phyloP scores from a whole-genome alignment of 164 flowering plant genomes.

The Dillenia suffruticosa region DNA sequence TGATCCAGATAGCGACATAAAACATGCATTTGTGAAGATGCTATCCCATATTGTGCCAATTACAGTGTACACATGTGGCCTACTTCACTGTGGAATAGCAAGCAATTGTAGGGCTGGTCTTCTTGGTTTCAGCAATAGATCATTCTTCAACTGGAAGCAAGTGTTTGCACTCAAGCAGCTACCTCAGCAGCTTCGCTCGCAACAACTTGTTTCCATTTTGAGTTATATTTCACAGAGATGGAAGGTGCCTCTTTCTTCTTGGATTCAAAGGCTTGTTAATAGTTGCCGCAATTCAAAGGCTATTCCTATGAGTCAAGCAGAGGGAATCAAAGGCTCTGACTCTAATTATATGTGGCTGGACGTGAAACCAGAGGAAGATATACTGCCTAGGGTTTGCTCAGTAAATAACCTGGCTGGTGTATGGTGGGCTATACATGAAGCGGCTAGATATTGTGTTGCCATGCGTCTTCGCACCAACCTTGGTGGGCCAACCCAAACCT shows the following conservation, averaged over 20 bases:
- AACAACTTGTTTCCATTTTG: constrained; percentile 82
- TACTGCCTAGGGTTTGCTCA: constrained; percentile 60
- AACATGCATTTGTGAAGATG: constrained; percentile 48
- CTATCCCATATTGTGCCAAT: constrained; percentile 60
- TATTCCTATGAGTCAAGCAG: constrained; percentile 32
- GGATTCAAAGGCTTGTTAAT: constrained; percentile 82
- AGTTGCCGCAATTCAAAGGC: constrained; percentile 44
- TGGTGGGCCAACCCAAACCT: constrained; percentile 97
- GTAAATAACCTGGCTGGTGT: constrained; percentile 76
- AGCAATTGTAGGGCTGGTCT: constrained; percentile 19
- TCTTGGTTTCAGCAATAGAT: constrained; percentile 27
- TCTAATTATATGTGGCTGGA: constrained; percentile 44
- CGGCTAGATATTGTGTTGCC: constrained; percentile 79
- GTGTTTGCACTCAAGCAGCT: constrained; percentile 76
- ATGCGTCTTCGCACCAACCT: constrained; percentile 90
- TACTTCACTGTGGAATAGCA: constrained; percentile 34
- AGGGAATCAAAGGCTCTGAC: constrained; percentile 37
- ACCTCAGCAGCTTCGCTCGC: constrained; percentile 64
- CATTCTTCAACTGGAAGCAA: constrained; percentile 74
- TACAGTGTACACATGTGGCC: constrained; percentile 56
- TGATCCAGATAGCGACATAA: constrained; percentile 64
- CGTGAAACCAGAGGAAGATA: constrained; percentile 44
- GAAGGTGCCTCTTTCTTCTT: constrained; percentile 87
- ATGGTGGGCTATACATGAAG: constrained; percentile 97
- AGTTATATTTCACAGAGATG: constrained; percentile 91